Base-by-base conservation (phyloP, 768 basidiomycete genomes). In the Xerocomellus chrysenteron region DNA sequence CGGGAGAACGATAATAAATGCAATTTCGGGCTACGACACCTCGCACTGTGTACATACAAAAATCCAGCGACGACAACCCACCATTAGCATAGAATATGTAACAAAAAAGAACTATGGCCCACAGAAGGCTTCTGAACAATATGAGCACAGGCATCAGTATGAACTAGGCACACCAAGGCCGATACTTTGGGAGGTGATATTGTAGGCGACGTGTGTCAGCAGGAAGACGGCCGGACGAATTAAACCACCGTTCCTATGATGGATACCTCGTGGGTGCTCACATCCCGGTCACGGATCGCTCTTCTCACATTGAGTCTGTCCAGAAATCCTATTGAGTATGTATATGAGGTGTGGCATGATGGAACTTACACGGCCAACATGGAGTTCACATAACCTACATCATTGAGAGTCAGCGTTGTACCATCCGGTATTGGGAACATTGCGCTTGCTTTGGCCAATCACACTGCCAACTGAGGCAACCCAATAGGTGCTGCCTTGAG, bases 341-440 rank as follows among this genome's bases (percentile, higher is more conserved):
- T 32, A 19, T 19, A n/a, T 32, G n/a, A 28, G n/a, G 21, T 5
- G 14, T 47, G n/a, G 12, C 30, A 36, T 24, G 12, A 24, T 8
- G n/a, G 30, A 21, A 54, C 60, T 45, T 32, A 61, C 60, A 56
- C 51, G 6, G 54, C 54, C 19, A 61, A 16, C 60, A 61, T 53
- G 21, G 60, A 61, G 39, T 53, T 59, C 35, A 49, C 58, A 28
- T 61, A 61, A 9, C 54, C 60, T 59, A 26, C 6, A 37, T 32
- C 51, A 12, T 24, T 36, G 5, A 42, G 42, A 26, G 39, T 53
- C 6, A 47, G 47, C 13, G 16, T 17, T 39, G 28, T 13, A 41
- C n/a, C 28, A 30, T 37, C 5, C 21, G 26, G 4, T 24, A 36
- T 33, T 26, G 8, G 12, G 5, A 21, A 37, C 11, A 24, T 24